Percentiles rank a stretch among this genome's conserved stretches.
Conservation (phyloP, 306 rosid species). For the Pterocarpus santalinus region DNA sequence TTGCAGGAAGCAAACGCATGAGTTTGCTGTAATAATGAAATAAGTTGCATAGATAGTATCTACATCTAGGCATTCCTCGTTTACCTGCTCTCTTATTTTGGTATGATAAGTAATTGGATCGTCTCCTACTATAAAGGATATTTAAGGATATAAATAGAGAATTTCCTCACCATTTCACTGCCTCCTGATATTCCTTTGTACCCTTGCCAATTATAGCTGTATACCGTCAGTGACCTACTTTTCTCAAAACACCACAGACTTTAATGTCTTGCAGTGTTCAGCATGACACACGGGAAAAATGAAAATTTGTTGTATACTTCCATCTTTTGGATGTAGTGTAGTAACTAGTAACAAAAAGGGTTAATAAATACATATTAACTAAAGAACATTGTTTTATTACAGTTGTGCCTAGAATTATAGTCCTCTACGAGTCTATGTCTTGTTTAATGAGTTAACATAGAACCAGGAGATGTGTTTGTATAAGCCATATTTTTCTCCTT, state of each 20-base stretch:
- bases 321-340: background rate
- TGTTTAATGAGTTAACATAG: slow-evolving; percentile 9
- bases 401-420: background rate
- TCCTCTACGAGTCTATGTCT: background rate
- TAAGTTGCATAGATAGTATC: slow-evolving; percentile 14
- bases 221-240: background rate
- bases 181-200: slow-evolving; percentile 21
- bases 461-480: background rate
- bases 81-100: slow-evolving; percentile 38
- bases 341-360: background rate
- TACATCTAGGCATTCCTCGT: background rate
- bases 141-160: background rate
- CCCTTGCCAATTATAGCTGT: slow-evolving; percentile 28
- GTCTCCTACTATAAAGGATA: no score
- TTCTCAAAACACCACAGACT: background rate
- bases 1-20: background rate
- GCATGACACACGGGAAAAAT: slow-evolving; percentile 2
- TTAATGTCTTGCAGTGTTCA: background rate
- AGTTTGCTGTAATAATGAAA: slow-evolving; percentile 34
- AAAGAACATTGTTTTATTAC: slow-evolving; percentile 2
- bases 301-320: background rate
- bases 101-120: background rate
- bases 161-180: slow-evolving; percentile 4
- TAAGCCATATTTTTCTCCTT: background rate
- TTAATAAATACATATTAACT: background rate